Conservation (phyloP, 768 basidiomycete species). For the Lyophyllum atratum region DNA sequence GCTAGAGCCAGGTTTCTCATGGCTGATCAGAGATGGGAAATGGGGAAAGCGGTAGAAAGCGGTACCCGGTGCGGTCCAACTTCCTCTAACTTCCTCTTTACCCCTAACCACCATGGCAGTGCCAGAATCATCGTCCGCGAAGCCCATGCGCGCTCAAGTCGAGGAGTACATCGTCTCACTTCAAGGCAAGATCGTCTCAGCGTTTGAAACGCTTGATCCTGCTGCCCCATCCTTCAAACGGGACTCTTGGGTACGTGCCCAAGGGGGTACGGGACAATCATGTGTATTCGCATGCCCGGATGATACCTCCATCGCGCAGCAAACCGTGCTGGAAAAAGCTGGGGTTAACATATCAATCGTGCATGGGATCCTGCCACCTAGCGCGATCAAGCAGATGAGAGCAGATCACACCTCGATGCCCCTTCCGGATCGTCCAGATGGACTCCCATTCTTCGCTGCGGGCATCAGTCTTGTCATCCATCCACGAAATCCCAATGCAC, state of each 20-base stretch:
- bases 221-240: conserved; percentile 71
- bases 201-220: conserved; percentile 81
- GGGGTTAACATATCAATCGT: conserved; percentile 96
- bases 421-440: conserved; percentile 56
- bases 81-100: background rate
- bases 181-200: conserved; percentile 76
- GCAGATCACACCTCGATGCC: conserved; percentile 85
- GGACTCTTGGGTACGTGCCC: conserved; percentile 74
- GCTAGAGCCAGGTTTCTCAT: background rate
- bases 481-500: conserved; percentile 89
- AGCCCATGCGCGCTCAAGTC: conserved; percentile 75
- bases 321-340: conserved; percentile 85
- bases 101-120: conserved; percentile 15
- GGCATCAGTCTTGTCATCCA: conserved; percentile 94
- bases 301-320: conserved; percentile 27
- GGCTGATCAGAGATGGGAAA: background rate
- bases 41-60: background rate
- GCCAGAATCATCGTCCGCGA: conserved; percentile 12
- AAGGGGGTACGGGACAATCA: conserved; percentile 78
- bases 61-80: background rate
- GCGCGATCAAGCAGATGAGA: conserved; percentile 93
- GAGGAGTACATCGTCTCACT: conserved; percentile 74
- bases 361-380: conserved; percentile 82
- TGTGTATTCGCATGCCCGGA: conserved; percentile 72
- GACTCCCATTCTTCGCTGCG: conserved; percentile 90